These are phyloP conservation scores for Grifola frondosa DNA, from an alignment of 1,284 basidiomycete species.

Conservation along the genomic window DNA sequence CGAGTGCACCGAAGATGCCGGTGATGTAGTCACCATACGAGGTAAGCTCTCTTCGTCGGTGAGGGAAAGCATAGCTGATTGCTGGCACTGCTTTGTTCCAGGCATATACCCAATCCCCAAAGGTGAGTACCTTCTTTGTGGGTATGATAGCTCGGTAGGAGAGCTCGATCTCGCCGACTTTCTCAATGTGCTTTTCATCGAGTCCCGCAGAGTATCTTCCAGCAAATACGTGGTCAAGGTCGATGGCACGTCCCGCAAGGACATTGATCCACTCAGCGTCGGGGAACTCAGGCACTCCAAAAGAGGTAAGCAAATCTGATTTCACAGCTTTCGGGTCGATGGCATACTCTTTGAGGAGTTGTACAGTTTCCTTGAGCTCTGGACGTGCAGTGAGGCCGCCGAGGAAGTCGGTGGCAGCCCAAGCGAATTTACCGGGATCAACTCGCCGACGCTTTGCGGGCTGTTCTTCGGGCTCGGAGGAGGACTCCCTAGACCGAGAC, in stretches of 20 bases:
- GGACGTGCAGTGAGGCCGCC: too few relatives aligned
- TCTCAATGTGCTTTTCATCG: neutral
- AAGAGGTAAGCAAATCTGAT: neutral
- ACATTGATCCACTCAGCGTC: neutral
- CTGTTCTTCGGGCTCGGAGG: too few relatives aligned
- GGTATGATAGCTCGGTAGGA: neutral
- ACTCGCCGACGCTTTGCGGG: too few relatives aligned
- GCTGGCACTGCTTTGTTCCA: neutral
- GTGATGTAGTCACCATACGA: constrained; percentile 1
- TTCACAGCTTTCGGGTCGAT: too few relatives aligned
- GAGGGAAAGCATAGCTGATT: constrained; percentile 2
- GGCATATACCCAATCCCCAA: neutral
- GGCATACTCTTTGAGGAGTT: too few relatives aligned
- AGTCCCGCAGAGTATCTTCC: neutral
- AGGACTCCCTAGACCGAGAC: too few relatives aligned
- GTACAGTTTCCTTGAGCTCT: too few relatives aligned
- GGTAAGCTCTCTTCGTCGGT: neutral
- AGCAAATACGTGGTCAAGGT: constrained; percentile 3
- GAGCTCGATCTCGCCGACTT: constrained; percentile 1
- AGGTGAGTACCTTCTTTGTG: neutral
- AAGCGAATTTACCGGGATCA: too few relatives aligned
- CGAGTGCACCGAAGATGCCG: neutral
- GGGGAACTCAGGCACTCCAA: neutral
- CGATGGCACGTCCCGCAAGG: neutral
- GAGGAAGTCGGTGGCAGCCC: too few relatives aligned